A percentile compares a stretch with the other conserved stretches of the same genome.
These are phyloP conservation scores for Glycine soja DNA, from an alignment of 306 rosid species.

Conservation along the genomic window DNA sequence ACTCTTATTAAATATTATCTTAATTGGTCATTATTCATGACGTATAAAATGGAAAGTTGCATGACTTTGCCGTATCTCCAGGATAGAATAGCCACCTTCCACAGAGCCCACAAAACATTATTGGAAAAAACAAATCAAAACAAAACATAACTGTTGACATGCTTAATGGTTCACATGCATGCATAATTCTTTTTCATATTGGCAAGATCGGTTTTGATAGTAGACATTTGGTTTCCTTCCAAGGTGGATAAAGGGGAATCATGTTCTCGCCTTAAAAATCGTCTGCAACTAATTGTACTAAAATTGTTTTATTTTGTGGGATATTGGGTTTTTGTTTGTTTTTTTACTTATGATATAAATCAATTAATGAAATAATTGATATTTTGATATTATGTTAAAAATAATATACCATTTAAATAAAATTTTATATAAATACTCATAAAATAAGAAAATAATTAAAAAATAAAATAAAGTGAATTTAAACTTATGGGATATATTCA, in stretches of 20 bases:
- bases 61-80: constrained; percentile 25
- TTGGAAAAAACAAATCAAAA: not conserved
- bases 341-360: not conserved
- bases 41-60: constrained; percentile 43
- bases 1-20: constrained; percentile 26
- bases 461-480: no score
- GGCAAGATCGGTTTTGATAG: not conserved
- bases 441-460: no score
- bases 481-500: no score
- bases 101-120: constrained; percentile 34
- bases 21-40: constrained; percentile 12
- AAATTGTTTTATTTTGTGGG: constrained; percentile 25
- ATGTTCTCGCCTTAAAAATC: constrained; percentile 27
- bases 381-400: not conserved
- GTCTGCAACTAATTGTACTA: constrained; percentile 1
- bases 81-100: constrained; percentile 14
- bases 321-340: not conserved
- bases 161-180: constrained; percentile 16
- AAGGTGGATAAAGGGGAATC: constrained; percentile 42
- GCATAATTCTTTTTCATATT: constrained; percentile 9
- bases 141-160: not conserved
- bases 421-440: no score
- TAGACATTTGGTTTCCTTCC: constrained; percentile 42
- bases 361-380: not conserved
- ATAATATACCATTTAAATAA: not conserved